Evolutionary conservation across 495 filamentous ascomycete genomes (phyloP), one percentile per base, ranked within the genome.

Genomic region (Neurospora sp.): DNA sequence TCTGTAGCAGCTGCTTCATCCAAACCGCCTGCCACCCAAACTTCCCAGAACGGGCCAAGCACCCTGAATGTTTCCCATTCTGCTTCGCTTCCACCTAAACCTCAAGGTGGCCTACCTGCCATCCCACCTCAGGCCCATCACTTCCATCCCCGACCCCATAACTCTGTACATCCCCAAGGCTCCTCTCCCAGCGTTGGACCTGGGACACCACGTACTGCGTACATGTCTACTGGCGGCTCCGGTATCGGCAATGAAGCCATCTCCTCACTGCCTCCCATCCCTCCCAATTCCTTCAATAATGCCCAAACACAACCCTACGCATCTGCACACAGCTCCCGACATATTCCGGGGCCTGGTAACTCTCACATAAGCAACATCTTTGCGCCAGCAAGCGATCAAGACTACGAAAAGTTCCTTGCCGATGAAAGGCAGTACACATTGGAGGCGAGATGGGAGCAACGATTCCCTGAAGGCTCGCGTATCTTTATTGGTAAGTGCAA

Each of bases 401-500:
- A 86, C 68, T 98, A 93, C 81, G 93, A 97, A 69, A 87, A 90
- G 41, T 99, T 98, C 79, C 83, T 96, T 39, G 89, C 87, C 9
- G 94, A 97, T 75, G 96, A 94, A 70, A 90, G 76, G 69, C 74
- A 73, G 4, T 80, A 80, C 69, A 79, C 78, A n/a, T 71, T 74
- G 0, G 79, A 80, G 47, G 78, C 75, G 31, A 79, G 93, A 73
- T 98, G 95, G 96, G 94, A 98, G 79, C 68, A 69, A 39, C 89
- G 90, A 71, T 98, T 98, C 77, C 95, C 95, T 0, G 83, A 90
- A 20, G 91, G 91, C 0, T 97, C 94, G 2, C 85, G 96, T 74
- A 82, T 99, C 7, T 98, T 98, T 81, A 93, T 98, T 77, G 96
- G 96, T 96, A 83, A 83, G 92, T 86, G 72, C 70, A 53, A 59